Evolutionary conservation across 2,329 filamentous ascomycete genomes (phyloP).

Genomic region (Fusarium brevicatenulatum): DNA sequence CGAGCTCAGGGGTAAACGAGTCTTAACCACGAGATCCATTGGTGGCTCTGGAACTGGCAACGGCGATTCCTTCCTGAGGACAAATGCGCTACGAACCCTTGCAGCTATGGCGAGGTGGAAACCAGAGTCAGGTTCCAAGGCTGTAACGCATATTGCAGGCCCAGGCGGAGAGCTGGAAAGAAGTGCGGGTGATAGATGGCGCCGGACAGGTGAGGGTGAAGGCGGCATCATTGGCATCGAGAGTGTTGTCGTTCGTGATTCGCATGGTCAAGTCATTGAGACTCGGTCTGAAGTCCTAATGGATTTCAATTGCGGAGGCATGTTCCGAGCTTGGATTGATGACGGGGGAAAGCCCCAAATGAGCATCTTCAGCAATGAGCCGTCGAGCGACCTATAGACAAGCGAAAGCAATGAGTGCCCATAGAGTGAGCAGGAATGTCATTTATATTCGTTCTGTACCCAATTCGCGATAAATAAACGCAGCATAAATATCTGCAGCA

Average conservation of each 20-base stretch:
- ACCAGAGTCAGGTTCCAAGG: constrained; percentile 60
- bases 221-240: constrained; percentile 90
- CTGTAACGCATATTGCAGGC: constrained; percentile 74
- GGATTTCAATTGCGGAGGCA: constrained; percentile 87
- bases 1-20: not conserved
- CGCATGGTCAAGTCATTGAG: constrained; percentile 54
- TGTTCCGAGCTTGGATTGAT: constrained; percentile 84
- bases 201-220: constrained; percentile 78
- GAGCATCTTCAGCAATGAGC: constrained; percentile 53
- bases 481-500: constrained; percentile 19
- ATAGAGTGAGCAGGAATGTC: constrained; percentile 36
- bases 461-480: constrained; percentile 24
- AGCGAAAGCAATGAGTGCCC: not conserved
- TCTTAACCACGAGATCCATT: constrained; percentile 50
- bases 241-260: constrained; percentile 59
- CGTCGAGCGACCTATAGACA: constrained; percentile 34
- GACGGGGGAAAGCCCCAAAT: constrained; percentile 66
- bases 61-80: constrained; percentile 85
- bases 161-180: constrained; percentile 76
- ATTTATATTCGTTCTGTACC: constrained; percentile 42
- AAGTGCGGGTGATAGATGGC: constrained; percentile 80
- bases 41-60: constrained; percentile 86
- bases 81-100: constrained; percentile 75
- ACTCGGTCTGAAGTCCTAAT: constrained; percentile 68
- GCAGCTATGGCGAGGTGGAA: constrained; percentile 77